Evolutionary conservation across 306 rosid species (phyloP).

Genomic region (Fragaria vesca): DNA sequence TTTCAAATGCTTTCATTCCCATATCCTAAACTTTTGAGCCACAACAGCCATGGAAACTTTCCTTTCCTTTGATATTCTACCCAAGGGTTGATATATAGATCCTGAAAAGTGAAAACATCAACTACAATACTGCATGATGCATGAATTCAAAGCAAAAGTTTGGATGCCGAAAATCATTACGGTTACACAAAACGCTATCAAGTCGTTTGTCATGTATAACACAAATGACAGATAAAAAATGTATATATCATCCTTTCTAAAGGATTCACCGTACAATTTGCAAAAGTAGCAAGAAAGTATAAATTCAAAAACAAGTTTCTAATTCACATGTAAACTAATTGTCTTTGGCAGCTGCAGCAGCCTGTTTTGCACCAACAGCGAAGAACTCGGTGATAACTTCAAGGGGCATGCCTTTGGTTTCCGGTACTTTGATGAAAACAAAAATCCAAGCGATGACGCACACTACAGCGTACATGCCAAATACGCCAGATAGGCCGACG

Average conservation of each 20-base stretch:
- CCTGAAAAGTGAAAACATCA: neutral
- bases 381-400: conserved; percentile 94
- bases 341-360: conserved; percentile 32
- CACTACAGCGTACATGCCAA: conserved; percentile 80
- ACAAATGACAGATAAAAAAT: conserved; percentile 26
- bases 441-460: conserved; percentile 77
- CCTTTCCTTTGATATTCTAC: neutral
- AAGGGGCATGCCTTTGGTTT: conserved; percentile 98
- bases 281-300: conserved; percentile 8
- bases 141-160: neutral
- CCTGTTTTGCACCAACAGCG: conserved; percentile 80
- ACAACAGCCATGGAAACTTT: neutral
- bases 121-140: neutral
- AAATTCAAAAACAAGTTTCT: conserved; percentile 39
- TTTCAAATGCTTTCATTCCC: neutral
- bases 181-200: neutral
- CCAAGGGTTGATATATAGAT: neutral
- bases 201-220: conserved; percentile 17
- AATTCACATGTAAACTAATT: conserved; percentile 29
- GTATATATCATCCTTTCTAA: conserved; percentile 22
- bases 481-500: conserved; percentile 85
- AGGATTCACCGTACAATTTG: conserved; percentile 13
- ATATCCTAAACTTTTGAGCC: neutral
- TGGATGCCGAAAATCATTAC: neutral
- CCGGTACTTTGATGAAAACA: conserved; percentile 83